phyloP scores from a whole-genome alignment of 2,329 filamentous ascomycete species.

The Fusarium sp. region DNA sequence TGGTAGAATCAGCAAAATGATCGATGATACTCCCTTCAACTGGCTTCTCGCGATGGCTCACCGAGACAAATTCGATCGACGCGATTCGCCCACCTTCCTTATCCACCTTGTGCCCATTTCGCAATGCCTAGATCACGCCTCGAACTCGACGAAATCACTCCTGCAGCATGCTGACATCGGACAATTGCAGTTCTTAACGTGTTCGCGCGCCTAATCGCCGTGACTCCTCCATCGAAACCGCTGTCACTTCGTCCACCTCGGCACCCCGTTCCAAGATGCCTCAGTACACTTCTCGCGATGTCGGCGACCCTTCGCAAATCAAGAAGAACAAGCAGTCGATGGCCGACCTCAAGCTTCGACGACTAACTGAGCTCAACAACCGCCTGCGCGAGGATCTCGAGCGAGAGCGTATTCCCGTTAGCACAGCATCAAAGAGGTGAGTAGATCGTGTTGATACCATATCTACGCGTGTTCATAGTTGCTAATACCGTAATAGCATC shows the following conservation, averaged over 20 bases:
- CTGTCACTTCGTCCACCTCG: constrained; percentile 22
- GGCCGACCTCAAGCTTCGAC: constrained; percentile 96
- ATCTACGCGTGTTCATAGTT: constrained; percentile 2
- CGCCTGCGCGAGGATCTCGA: constrained; percentile 96
- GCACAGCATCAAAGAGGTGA: constrained; percentile 89
- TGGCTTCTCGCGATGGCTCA: constrained; percentile 19
- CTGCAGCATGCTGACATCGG: constrained; percentile 27
- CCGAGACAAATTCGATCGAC: constrained; percentile 23
- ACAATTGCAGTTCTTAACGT: constrained; percentile 34
- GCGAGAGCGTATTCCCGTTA: constrained; percentile 93
- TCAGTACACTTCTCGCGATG: constrained; percentile 74
- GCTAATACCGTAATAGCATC: constrained; percentile 68
- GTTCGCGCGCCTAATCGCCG: constrained; percentile 23
- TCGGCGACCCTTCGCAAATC: constrained; percentile 74
- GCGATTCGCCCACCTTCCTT: constrained; percentile 5
- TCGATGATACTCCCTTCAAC: constrained; percentile 22
- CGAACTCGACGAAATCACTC: not conserved
- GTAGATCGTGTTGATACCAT: constrained; percentile 39
- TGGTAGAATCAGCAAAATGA: constrained; percentile 23
- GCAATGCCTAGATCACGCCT: constrained; percentile 14
- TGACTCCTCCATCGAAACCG: constrained; percentile 22
- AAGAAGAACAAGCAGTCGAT: constrained; percentile 99
- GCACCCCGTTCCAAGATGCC: constrained; percentile 62
- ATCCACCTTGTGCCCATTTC: not conserved
- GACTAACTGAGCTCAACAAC: constrained; percentile 96